Percentiles rank a stretch among this genome's conserved stretches.
phyloP scores from a whole-genome alignment of 208 protist species.

The Leishmania turanica region DNA sequence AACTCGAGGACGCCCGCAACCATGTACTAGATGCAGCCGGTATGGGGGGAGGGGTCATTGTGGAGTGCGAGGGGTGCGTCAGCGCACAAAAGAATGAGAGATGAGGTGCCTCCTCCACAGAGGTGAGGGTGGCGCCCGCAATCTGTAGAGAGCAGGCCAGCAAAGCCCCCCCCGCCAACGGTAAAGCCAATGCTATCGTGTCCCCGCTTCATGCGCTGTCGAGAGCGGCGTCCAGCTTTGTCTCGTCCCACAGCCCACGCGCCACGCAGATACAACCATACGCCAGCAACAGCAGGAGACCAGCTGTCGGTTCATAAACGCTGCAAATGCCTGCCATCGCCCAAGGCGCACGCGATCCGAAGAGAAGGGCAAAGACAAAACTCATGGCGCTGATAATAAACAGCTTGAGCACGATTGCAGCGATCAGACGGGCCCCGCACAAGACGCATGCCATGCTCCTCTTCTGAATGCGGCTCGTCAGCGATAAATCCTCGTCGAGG shows the following conservation, averaged over 20 bases:
- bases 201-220: not conserved
- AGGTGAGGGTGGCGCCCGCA: not conserved
- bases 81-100: not conserved
- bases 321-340: not conserved
- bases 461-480: not conserved
- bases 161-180: not conserved
- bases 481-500: not conserved
- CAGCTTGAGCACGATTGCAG: slow-evolving; percentile 14
- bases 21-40: not conserved
- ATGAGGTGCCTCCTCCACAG: not conserved
- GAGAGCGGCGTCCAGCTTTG: slow-evolving; percentile 9
- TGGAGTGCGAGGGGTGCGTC: not conserved
- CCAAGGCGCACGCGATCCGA: not conserved
- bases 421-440: slow-evolving; percentile 8
- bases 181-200: not conserved
- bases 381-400: slow-evolving; percentile 6
- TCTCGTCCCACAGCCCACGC: slow-evolving; percentile 29
- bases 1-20: not conserved
- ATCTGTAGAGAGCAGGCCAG: not conserved
- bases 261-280: slow-evolving; percentile 7
- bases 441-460: not conserved
- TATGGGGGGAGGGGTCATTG: not conserved
- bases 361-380: slow-evolving; percentile 3
- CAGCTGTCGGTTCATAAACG: not conserved
- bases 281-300: not conserved